phyloP scores from a whole-genome alignment of 2,329 filamentous ascomycete genomes.

The Fusarium mexicanum region DNA sequence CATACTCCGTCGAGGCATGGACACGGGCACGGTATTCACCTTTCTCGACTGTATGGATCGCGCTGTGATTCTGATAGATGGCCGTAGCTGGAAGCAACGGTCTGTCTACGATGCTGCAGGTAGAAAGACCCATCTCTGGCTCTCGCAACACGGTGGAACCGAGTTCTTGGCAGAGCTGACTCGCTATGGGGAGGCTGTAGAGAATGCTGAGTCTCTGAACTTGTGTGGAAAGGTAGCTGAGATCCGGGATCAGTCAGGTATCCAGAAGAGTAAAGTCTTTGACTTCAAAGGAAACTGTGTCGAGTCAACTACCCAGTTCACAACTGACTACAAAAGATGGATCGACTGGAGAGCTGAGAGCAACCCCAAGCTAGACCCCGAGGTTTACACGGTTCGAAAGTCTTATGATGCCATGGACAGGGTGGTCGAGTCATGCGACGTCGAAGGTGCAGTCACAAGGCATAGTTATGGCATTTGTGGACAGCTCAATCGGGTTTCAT shows the following conservation, averaged over 20 bases:
- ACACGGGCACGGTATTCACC: background rate
- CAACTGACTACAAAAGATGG: rapidly evolving
- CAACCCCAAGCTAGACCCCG: too few relatives aligned
- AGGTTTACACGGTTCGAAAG: too few relatives aligned
- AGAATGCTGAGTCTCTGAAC: rapidly evolving
- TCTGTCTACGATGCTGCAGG: background rate
- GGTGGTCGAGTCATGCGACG: background rate
- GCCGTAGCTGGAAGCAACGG: background rate
- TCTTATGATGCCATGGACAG: background rate
- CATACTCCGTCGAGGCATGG: background rate
- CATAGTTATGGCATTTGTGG: background rate
- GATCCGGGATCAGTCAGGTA: background rate
- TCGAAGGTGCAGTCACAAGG: background rate
- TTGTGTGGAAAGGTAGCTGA: background rate
- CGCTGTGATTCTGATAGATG: background rate
- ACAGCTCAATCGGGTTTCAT: background rate
- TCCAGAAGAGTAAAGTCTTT: rapidly evolving
- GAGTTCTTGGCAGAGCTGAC: background rate
- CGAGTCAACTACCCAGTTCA: background rate
- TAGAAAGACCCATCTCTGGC: background rate
- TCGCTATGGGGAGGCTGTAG: rapidly evolving
- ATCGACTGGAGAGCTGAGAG: background rate
- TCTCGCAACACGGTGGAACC: background rate
- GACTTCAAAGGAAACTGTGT: background rate
- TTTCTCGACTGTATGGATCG: background rate